phyloP scores from a whole-genome alignment of 345 rosid species.

The rapeseed (Brassica napus) region Da-Ae NC_063451.1:40470501-40471000 shows the following conservation, averaged over 20 bases:
- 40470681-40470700: not conserved
- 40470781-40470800: not conserved
- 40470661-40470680: not conserved
- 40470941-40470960: not conserved
- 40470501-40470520: not conserved
- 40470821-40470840: not conserved
- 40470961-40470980: not conserved
- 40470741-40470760: not conserved
- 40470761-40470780: constrained; percentile 1
- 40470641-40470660: constrained; percentile 18
- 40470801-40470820: not conserved
- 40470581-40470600: not conserved
- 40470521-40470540: not conserved
- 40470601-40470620: not conserved
- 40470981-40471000: not conserved
- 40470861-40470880: not conserved
- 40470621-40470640: not conserved
- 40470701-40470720: constrained; percentile 10
- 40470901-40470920: constrained; percentile 21
- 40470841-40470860: not conserved
- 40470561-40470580: not conserved
- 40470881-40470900: not conserved
- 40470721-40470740: not conserved
- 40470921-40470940: not conserved
- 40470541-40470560: constrained; percentile 11